Evolutionary conservation across 2,329 filamentous ascomycete genomes (phyloP), one percentile per base, ranked within the genome.

Genomic region (Cadophora sp.): DNA sequence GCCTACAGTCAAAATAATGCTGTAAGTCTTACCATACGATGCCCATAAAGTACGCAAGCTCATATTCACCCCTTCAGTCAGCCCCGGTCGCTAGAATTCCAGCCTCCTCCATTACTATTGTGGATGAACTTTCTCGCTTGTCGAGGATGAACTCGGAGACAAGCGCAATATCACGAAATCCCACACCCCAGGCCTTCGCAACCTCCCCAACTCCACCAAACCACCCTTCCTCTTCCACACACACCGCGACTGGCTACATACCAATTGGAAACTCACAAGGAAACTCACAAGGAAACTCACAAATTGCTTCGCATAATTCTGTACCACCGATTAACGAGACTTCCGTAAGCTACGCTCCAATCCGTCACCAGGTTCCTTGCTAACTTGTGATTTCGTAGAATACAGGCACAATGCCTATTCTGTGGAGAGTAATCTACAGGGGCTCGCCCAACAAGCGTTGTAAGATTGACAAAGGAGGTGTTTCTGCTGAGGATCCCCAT

Each of bases 141-240:
- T 60, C 11, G 58, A 47, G 36, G 43, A 39, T 60, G 58, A 60
- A 60, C 13, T 60, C 58, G 4, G 39, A 41, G 4, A 41, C 4
- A 47, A 39, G 58, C 22, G 41, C 41, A 60, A 18, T 20, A 30
- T 24, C 22, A 39, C 41, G 41, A 45, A 45, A 60, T 45, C 41
- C 41, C 22, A 47, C 24, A 13, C 39, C 14, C 16, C 33, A 5
- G 14, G 1, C 16, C 14, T 33, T 24, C 11, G n/a, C 58, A 4
- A 22, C 50, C 16, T 4, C 24, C 14, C 18, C 22, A 22, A 2
- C 16, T 20, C 24, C 58, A 13, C n/a, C 45, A n/a, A 33, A 20
- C 14, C 8, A 30, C 16, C 24, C n/a, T 39, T 30, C 24, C 27
- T 7, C 22, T n/a, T 60, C 41, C 18, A 16, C 58, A 33, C 27